Percentiles rank a stretch among this genome's conserved stretches.
Conservation (phyloP, 164 flowering plant species). For the Stephania cephalantha region DNA sequence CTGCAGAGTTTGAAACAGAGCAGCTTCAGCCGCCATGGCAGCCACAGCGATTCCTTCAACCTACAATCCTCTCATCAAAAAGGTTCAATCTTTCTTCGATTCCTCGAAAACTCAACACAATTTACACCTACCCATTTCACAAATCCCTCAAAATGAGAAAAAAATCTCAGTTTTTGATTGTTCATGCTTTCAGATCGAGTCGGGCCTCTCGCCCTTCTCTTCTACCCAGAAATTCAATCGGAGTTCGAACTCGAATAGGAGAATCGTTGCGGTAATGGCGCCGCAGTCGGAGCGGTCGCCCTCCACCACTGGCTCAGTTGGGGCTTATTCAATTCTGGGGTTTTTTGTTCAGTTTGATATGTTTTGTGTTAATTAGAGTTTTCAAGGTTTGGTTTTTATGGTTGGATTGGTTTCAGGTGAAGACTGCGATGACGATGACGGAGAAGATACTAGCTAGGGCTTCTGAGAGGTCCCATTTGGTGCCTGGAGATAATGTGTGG, state of each 20-base stretch:
- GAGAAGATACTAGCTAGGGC: constrained; percentile 93
- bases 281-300: constrained; percentile 69
- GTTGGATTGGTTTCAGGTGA: constrained; percentile 46
- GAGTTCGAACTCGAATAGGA: constrained; percentile 33
- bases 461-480: constrained; percentile 65
- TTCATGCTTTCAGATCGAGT: constrained; percentile 27
- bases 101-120: neutral
- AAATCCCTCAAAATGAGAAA: neutral
- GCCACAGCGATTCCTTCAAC: constrained; percentile 26
- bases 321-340: neutral
- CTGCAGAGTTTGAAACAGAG: neutral
- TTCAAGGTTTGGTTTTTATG: neutral
- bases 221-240: constrained; percentile 29
- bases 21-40: constrained; percentile 17
- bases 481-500: constrained; percentile 96
- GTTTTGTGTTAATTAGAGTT: neutral
- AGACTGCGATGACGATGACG: constrained; percentile 89
- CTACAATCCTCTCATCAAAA: constrained; percentile 20
- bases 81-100: constrained; percentile 17
- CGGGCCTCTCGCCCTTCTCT: constrained; percentile 40
- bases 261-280: constrained; percentile 67
- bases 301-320: constrained; percentile 80
- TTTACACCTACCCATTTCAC: too few relatives aligned
- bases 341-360: neutral
- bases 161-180: neutral